A percentile compares a stretch with the other conserved stretches of the same genome.
These are phyloP conservation scores for Berkeleyomyces basicola DNA, from an alignment of 2,329 filamentous ascomycete genomes.

Conservation along the genomic window DNA sequence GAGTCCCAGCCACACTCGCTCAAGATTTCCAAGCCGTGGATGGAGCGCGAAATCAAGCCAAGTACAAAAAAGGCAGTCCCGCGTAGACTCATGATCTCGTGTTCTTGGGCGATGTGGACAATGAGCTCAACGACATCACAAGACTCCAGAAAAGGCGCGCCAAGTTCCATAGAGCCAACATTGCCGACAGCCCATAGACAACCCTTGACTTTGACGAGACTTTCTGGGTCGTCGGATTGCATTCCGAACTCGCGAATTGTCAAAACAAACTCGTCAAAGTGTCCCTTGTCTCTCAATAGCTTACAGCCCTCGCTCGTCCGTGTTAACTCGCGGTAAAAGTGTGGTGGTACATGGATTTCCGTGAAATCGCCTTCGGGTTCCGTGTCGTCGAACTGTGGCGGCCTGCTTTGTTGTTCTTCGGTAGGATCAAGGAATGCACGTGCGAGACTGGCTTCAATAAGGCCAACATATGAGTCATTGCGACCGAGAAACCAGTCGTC, in stretches of 20 bases:
- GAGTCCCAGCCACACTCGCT: conserved; percentile 86
- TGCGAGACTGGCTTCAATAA: conserved; percentile 90
- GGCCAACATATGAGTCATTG: conserved; percentile 86
- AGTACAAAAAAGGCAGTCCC: conserved; percentile 95
- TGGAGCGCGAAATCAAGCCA: conserved; percentile 77
- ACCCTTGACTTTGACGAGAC: conserved; percentile 85
- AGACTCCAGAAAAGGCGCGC: conserved; percentile 81
- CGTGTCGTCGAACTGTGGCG: conserved; percentile 41
- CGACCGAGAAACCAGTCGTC: conserved; percentile 97
- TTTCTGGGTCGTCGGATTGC: conserved; percentile 69
- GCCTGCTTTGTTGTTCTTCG: conserved; percentile 39
- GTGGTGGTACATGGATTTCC: conserved; percentile 67
- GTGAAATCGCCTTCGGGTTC: conserved; percentile 39
- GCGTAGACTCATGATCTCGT: conserved; percentile 79
- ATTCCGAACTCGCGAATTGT: conserved; percentile 80
- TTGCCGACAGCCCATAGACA: conserved; percentile 97
- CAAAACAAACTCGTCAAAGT: conserved; percentile 82
- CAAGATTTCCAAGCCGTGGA: conserved; percentile 83
- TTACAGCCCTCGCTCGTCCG: conserved; percentile 85
- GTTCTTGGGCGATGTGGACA: conserved; percentile 71
- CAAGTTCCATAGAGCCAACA: conserved; percentile 94
- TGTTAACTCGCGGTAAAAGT: conserved; percentile 92
- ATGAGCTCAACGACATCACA: conserved; percentile 79
- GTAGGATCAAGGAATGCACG: conserved; percentile 59
- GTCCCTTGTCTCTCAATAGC: conserved; percentile 77